These are phyloP conservation scores for Fusarium transvaalense DNA, from an alignment of 2,329 filamentous ascomycete genomes.

Conservation along the genomic window DNA sequence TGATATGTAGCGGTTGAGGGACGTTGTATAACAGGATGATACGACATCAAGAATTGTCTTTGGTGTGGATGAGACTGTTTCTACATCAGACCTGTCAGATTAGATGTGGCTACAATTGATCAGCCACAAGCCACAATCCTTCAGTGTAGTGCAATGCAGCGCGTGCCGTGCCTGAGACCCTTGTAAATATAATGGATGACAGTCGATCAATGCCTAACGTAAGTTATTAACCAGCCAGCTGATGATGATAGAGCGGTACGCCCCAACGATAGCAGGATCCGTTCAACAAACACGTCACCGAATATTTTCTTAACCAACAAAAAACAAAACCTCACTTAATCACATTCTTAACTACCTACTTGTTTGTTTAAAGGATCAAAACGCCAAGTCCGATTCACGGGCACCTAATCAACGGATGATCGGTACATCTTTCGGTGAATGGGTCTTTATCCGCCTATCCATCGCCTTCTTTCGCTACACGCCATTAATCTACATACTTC, in stretches of 20 bases:
- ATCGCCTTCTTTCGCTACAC: conserved; percentile 61
- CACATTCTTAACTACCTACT: background rate
- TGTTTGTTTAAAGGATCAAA: background rate
- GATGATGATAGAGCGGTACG: conserved; percentile 11
- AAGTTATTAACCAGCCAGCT: background rate
- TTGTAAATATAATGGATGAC: conserved; percentile 14
- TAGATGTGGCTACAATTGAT: background rate
- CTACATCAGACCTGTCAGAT: background rate
- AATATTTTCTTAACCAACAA: background rate
- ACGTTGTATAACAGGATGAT: background rate
- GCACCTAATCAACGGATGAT: conserved; percentile 50
- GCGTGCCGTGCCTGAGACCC: conserved; percentile 4
- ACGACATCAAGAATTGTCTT: background rate
- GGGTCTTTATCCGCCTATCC: conserved; percentile 60
- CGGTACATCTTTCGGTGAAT: conserved; percentile 54
- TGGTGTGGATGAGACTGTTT: background rate
- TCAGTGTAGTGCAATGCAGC: background rate
- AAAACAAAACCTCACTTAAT: background rate
- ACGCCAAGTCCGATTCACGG: conserved; percentile 1
- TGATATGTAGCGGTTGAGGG: background rate
- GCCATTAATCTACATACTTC: conserved; percentile 55
- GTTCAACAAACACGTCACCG: conserved; percentile 39
- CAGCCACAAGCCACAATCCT: conserved; percentile 31
- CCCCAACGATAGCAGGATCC: conserved; percentile 33
- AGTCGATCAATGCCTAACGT: background rate